Conservation (phyloP, 83 land plant species). For the Diphasiastrum complanatum region DNA sequence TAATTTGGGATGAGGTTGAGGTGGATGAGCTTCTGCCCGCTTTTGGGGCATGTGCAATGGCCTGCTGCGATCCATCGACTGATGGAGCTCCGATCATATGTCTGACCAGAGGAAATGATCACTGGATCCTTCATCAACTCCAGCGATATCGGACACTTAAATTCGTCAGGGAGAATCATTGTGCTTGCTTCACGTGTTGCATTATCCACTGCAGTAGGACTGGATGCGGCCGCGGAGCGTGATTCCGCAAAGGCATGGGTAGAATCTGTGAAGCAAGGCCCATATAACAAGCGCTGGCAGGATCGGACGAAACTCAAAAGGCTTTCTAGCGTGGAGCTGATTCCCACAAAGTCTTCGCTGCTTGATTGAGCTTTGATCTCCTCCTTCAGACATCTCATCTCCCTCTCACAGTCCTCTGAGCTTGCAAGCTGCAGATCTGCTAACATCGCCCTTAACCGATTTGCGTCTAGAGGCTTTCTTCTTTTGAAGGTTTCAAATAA, state of each 20-base stretch:
- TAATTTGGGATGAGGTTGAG: conserved; percentile 41
- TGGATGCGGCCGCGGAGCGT: conserved; percentile 4
- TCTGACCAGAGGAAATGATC: conserved; percentile 66
- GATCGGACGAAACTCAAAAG: conserved; percentile 37
- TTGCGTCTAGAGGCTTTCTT: conserved; percentile 10
- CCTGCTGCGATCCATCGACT: conserved; percentile 64
- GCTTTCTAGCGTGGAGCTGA: conserved; percentile 37
- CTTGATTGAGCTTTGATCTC: conserved; percentile 37
- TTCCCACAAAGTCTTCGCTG: conserved; percentile 34
- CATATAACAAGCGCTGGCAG: conserved; percentile 16
- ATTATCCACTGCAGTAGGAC: not conserved
- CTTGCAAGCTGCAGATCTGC: conserved; percentile 32
- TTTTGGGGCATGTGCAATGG: conserved; percentile 60
- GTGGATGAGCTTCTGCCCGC: conserved; percentile 58
- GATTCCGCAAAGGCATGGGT: not conserved
- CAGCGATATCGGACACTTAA: conserved; percentile 63
- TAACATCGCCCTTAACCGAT: conserved; percentile 24
- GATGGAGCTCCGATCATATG: conserved; percentile 64
- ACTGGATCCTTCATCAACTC: conserved; percentile 84
- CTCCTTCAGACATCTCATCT: conserved; percentile 42
- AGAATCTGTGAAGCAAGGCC: conserved; percentile 1
- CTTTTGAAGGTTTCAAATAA: conserved; percentile 21
- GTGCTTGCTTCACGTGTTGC: too few relatives aligned
- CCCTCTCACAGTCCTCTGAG: conserved; percentile 39
- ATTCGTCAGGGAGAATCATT: conserved; percentile 49